Base-by-base conservation (phyloP, 1,284 basidiomycete genomes). In the Hemileccinum hortonii region DNA sequence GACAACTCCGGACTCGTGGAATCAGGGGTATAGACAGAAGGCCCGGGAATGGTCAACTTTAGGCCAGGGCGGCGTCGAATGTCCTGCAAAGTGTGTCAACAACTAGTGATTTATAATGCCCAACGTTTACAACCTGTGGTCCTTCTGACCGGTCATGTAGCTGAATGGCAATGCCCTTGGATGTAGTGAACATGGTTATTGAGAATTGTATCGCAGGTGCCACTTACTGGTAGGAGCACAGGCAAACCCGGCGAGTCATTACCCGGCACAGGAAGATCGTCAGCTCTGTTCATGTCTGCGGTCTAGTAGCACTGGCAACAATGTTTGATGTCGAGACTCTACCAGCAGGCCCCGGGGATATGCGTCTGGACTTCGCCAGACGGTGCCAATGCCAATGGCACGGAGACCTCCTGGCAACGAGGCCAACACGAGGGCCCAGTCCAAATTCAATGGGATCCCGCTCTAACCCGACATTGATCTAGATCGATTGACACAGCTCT, bases 1-100 rank as follows among this genome's bases (percentile, higher is more conserved):
- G n/a, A 6, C 12, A 52, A 54, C 15, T 63, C 53, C 19, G 54
- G 37, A 41, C 47, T 43, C 19, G 44, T 9, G 40, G 44, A 22
- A 41, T 39, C 50, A 11, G 46, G 36, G 14, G n/a, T 18, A 45
- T 32, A 19, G 37, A 44, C n/a, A 30, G 40, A 41, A 42, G 53
- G 30, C 14, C 14, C 4, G 1, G 52, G 57, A 54, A 65, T 65
- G 36, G 29, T 36, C 42, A 63, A 21, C 33, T 48, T 63, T 6
- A 33, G 32, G 32, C 29, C 21, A 16, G 49, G 52, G 19, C 33
- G n/a, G 21, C 14, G 50, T 47, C 36, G 62, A 35, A 32, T 21
- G 47, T 53, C 51, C 61, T 63, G 46, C 26, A 8, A 22, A 32
- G 11, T 12, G 11, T 12, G 37, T 65, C 37, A 57, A 40, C 26